phyloP scores from a whole-genome alignment of 1,284 basidiomycete genomes.

The Ganoderma sinense region DNA sequence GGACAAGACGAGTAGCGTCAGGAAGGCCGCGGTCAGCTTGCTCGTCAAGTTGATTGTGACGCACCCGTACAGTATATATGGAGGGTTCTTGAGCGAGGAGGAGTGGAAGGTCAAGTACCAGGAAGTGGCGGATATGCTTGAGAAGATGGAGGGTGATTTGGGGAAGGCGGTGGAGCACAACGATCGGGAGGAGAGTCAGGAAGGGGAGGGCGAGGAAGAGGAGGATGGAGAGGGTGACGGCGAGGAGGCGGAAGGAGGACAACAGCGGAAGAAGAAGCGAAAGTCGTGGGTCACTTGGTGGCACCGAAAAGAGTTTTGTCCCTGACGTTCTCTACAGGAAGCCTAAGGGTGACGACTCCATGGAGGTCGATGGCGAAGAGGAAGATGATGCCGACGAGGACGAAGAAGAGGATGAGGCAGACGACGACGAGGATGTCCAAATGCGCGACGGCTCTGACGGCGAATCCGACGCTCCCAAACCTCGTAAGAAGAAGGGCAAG shows the following conservation, averaged over 20 bases:
- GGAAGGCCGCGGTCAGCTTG: slow-evolving; percentile 85
- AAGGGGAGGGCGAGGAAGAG: slow-evolving; percentile 39
- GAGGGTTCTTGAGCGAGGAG: slow-evolving; percentile 78
- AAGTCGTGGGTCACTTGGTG: slow-evolving; percentile 37
- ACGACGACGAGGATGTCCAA: slow-evolving; percentile 42
- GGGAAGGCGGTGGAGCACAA: slow-evolving; percentile 63
- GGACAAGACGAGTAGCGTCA: slow-evolving; percentile 90
- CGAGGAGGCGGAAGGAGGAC: slow-evolving; percentile 42
- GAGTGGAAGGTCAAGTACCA: slow-evolving; percentile 83
- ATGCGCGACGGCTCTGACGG: slow-evolving; percentile 42
- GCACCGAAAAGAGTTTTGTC: too few relatives aligned
- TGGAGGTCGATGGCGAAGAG: slow-evolving; percentile 59
- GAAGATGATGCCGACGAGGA: slow-evolving; percentile 43
- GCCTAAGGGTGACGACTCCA: slow-evolving; percentile 48
- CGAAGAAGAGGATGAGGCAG: slow-evolving; percentile 35
- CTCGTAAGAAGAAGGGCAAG: slow-evolving; percentile 47
- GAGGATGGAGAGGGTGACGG: slow-evolving; percentile 30
- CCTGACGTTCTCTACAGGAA: slow-evolving; percentile 3
- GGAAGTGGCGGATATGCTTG: slow-evolving; percentile 69
- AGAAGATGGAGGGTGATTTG: slow-evolving; percentile 60
- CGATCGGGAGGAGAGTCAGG: slow-evolving; percentile 47
- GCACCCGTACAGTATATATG: slow-evolving; percentile 93
- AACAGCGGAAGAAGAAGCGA: slow-evolving; percentile 39
- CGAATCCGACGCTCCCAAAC: slow-evolving; percentile 23
- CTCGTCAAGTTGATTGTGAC: slow-evolving; percentile 84